These are phyloP conservation scores for Amaranthus tricolor DNA, from an alignment of 179 eudicot species.

Conservation along the genomic window DNA sequence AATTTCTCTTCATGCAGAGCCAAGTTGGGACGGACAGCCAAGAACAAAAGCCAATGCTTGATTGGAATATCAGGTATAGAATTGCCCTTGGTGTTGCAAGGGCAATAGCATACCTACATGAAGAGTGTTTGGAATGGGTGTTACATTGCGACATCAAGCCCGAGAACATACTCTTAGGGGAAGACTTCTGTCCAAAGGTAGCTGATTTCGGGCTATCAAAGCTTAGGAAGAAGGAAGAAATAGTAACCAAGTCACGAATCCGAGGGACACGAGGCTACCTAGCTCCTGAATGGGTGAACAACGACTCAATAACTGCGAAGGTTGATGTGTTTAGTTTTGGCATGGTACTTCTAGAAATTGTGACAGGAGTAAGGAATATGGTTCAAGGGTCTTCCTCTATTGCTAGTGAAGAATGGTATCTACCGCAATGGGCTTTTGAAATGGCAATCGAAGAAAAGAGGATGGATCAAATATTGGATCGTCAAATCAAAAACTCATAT, in stretches of 20 bases:
- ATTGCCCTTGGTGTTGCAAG: conserved; percentile 85
- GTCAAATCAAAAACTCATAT: conserved; percentile 45
- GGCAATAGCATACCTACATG: conserved; percentile 85
- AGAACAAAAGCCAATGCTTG: conserved; percentile 51
- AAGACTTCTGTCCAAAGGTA: conserved; percentile 84
- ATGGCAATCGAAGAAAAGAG: conserved; percentile 61
- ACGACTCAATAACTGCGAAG: conserved; percentile 63
- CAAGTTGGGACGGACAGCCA: conserved; percentile 9
- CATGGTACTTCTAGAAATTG: conserved; percentile 73
- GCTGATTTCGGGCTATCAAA: conserved; percentile 88
- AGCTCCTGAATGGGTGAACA: conserved; percentile 83
- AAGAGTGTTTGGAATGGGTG: conserved; percentile 90
- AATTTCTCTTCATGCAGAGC: conserved; percentile 43
- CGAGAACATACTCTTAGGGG: conserved; percentile 80
- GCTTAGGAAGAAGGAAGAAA: conserved; percentile 67
- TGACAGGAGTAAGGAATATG: conserved; percentile 58
- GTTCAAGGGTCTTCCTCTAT: conserved; percentile 38
- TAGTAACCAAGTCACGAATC: conserved; percentile 55
- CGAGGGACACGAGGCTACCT: conserved; percentile 88
- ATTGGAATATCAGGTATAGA: conserved; percentile 78
- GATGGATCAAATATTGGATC: conserved; percentile 65
- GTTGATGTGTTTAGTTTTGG: conserved; percentile 89
- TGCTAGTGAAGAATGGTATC: conserved; percentile 74
- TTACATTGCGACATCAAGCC: conserved; percentile 90
- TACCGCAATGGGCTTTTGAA: conserved; percentile 82